phyloP scores from a whole-genome alignment of 306 rosid genomes.

The Vachellia collinsii region DNA sequence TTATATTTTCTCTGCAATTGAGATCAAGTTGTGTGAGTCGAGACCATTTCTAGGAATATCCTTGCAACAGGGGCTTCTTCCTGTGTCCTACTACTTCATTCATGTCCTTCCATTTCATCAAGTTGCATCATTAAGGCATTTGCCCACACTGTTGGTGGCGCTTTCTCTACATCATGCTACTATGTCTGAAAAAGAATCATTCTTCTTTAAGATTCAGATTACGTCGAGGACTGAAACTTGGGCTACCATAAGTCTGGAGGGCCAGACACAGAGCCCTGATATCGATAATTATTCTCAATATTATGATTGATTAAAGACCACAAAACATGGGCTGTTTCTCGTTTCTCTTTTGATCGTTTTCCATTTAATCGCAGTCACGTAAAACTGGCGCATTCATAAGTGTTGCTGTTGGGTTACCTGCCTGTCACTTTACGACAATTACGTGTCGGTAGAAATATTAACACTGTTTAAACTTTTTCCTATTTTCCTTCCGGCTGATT shows the following conservation, averaged over 20 bases:
- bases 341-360: slow-evolving; percentile 17
- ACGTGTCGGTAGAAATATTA: slow-evolving; percentile 38
- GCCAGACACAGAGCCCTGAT: not conserved
- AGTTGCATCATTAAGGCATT: not conserved
- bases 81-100: not conserved
- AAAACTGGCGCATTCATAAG: not conserved
- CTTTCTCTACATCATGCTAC: not conserved
- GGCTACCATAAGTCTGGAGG: not conserved
- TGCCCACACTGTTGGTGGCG: slow-evolving; percentile 33
- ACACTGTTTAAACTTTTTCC: not conserved
- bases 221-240: not conserved
- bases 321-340: not conserved
- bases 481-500: not conserved
- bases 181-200: not conserved
- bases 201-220: not conserved
- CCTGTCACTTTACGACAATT: slow-evolving; percentile 13
- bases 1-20: not conserved
- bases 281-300: not conserved
- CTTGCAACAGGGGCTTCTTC: not conserved
- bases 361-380: not conserved
- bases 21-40: not conserved
- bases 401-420: not conserved
- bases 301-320: not conserved
- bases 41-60: not conserved
- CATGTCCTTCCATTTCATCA: not conserved